A percentile compares a stretch with the other conserved stretches of the same genome.
phyloP scores from a whole-genome alignment of 352 stramenopile genomes.

The Elongisporangium undulatum region DNA sequence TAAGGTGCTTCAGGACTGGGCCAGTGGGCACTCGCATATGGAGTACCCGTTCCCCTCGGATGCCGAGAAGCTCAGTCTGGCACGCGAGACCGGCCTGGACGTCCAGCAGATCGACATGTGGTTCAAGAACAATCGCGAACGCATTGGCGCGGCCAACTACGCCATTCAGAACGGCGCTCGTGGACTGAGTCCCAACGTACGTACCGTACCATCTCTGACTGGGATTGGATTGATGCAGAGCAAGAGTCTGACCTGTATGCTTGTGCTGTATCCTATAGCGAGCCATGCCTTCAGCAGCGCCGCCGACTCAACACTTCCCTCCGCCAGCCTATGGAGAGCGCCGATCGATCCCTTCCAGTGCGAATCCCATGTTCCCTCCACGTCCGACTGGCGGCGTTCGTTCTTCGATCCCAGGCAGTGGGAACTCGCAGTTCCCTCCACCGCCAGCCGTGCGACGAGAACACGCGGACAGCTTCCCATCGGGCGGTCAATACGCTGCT shows the following conservation, averaged over 20 bases:
- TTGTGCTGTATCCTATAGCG: conserved; percentile 10
- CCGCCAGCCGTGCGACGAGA: conserved; percentile 40
- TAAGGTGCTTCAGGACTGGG: conserved; percentile 80
- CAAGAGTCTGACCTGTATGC: conserved; percentile 5
- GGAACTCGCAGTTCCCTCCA: conserved; percentile 56
- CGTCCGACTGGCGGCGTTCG: conserved; percentile 30
- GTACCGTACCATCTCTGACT: background rate
- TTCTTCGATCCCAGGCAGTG: conserved; percentile 44
- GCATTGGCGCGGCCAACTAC: conserved; percentile 26
- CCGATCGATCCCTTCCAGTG: conserved; percentile 56
- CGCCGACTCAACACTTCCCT: conserved; percentile 59
- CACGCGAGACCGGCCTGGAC: conserved; percentile 66
- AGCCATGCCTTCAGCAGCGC: conserved; percentile 49
- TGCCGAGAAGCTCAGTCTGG: conserved; percentile 68
- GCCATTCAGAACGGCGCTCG: conserved; percentile 16
- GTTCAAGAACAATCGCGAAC: conserved; percentile 77
- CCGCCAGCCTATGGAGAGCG: conserved; percentile 43
- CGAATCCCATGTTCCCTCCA: conserved; percentile 71
- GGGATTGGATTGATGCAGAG: too few relatives aligned
- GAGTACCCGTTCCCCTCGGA: conserved; percentile 67
- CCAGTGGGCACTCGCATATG: conserved; percentile 48
- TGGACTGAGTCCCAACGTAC: conserved; percentile 16
- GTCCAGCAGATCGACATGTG: conserved; percentile 82
- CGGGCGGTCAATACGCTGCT: background rate
- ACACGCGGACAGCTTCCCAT: conserved; percentile 5